Evolutionary conservation across 805 yeast species (phyloP), one percentile per base, ranked within the genome.

Genomic region (Candida sithepensis): DNA sequence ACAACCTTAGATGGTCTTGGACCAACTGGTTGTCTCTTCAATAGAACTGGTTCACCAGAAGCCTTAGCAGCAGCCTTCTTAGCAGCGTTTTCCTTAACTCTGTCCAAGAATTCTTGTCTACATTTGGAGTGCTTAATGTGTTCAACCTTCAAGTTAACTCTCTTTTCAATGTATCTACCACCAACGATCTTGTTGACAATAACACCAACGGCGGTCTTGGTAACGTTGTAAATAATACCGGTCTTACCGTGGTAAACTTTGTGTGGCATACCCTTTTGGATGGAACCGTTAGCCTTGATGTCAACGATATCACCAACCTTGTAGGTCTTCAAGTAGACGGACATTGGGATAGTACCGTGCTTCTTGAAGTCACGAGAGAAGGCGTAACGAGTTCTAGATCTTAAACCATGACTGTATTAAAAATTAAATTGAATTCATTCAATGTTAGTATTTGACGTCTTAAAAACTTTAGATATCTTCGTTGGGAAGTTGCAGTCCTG

Each of bases 201-300:
- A 67, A 94, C 94, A 86, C 99, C 99, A 61, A 94, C 98, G 60
- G 99, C 81, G 58, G 96, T 78, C 84, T 88, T 94, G 86, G 99
- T 92, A 65, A 94, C 95, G 85, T 94, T 94, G 96, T 84, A 94
- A 62, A 94, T 84, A 67, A 94, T 88, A 85, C 99, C 99, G 63
- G 99, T 94, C 85, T 91, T 94, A 79, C 99, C 99, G 84, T 94
- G 97, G 97, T 94, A 94, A 87, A 82, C 91, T 83, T 94, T 94
- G 90, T 89, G 96, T 75, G 99, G 99, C 97, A 94, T 89, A 88
- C 98, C 97, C 86, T 92, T 91, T 76, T 94, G 98, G 83, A 91
- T 82, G 64, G 99, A 82, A 84, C 97, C 97, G 75, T 94, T 94
- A 76, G 95, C 99, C 81, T 88, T 92, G 83, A 94, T 91, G 78